Base-by-base conservation (phyloP, 2,329 filamentous ascomycete species). In the Fusarium sororula region DNA sequence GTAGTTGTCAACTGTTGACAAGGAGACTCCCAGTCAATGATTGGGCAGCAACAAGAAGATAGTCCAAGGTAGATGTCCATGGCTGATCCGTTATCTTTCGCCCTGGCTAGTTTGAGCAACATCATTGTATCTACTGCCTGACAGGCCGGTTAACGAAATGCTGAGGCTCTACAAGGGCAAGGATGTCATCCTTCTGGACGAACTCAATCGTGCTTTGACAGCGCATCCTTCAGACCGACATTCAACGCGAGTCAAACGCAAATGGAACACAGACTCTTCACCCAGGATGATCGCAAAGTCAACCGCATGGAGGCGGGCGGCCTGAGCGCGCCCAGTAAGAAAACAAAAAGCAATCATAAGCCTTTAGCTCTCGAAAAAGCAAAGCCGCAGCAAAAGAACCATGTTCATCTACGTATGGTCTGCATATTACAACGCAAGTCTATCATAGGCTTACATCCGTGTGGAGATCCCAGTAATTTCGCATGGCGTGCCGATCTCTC, bases 321-420 rank as follows among this genome's bases (percentile, higher is more conserved):
- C 41, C 73, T 74, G 73, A 75, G 70, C 73, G 66, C 42, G 32
- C 38, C 28, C 60, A 59, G 50, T 62, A 42, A 59, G 64, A 55
- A 55, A 28, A 41, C 26, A 66, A 76, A 74, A 77, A 73, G 75
- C 65, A 75, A 76, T 28, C 28, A 55, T 39, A 12, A 22, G 51
- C 59, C 39, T 58, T 48, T n/a, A n/a, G 51, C 26, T 53, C 37
- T 44, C 13, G 35, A 68, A 77, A 77, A 77, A 76, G 75, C 75
- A 77, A 77, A 35, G 60, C 42, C 45, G 68, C 47, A 59, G 53
- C 70, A 75, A 75, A 75, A 75, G 70, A 62, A 51, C 73, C 68
- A 58, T 72, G 41, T 44, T 50, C 50, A 51, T 66, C 51, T 47
- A 62, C 74, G 45, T 65, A 67, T 76, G 60, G 70, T 63, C 75